phyloP scores from a whole-genome alignment of 2,329 filamentous ascomycete genomes.

The Uncinocarpus reesii region DNA sequence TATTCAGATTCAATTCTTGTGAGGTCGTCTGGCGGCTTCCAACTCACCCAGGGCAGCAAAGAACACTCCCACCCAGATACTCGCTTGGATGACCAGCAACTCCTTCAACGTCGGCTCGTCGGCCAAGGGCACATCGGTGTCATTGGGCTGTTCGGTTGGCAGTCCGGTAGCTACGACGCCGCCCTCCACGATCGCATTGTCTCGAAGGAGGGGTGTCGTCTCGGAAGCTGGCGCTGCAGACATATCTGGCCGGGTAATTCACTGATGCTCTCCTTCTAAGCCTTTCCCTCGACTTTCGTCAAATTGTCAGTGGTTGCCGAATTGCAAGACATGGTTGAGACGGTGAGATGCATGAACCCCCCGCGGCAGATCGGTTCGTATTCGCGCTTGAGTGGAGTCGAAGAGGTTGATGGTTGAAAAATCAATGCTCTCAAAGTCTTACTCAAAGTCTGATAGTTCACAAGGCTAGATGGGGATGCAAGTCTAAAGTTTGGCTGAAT shows the following conservation, averaged over 20 bases:
- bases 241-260: neutral
- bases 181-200: constrained; percentile 7
- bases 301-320: neutral
- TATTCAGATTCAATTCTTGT: too few species aligned
- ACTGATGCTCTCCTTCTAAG: neutral
- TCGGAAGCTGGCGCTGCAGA: constrained; percentile 11
- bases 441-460: too few species aligned
- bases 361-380: too few species aligned
- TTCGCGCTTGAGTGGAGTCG: too few species aligned
- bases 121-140: constrained; percentile 20
- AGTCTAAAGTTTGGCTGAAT: too few species aligned
- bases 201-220: constrained; percentile 15
- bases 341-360: too few species aligned
- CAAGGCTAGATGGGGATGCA: too few species aligned
- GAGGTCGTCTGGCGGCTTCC: too few species aligned
- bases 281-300: neutral
- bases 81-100: constrained; percentile 41
- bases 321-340: too few species aligned
- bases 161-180: neutral
- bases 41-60: constrained; percentile 44
- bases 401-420: too few species aligned
- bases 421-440: too few species aligned
- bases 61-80: constrained; percentile 46
- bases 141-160: neutral
- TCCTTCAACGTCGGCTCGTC: constrained; percentile 41